Base-by-base conservation (phyloP, 148 eudicot genomes). In the Nepenthes mirabilis region DNA sequence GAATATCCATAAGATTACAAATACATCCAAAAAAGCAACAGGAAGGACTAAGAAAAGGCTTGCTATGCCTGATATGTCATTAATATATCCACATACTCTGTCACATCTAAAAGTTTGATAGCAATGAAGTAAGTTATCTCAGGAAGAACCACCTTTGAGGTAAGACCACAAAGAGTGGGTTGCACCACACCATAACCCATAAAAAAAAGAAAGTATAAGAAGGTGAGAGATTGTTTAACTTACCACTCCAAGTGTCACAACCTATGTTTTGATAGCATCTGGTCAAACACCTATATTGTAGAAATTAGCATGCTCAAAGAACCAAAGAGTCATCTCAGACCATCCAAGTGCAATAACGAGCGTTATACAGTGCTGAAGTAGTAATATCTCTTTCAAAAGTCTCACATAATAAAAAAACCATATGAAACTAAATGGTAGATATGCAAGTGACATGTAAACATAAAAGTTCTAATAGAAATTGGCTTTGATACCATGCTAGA, bases 141-240 rank as follows among this genome's bases (percentile, higher is more conserved):
- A 79, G 88, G 68, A 64, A 93, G 95, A 70, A 93, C 55, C 67
- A 88, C 95, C 71, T 93, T 88, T 23, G 83, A 77, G 64, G 96
- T 88, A 63, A 93, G 82, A 47, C 98, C 98, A 47, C 98, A 96
- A 60, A 93, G 95, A 57, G 98, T 93, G 48, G 98, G 96, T 40
- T 96, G 95, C 62, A 93, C 95, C 65, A 93, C 95, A 45, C 98
- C 96, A 68, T 88, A 93, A 37, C 98, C 98, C 96, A 93, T 93
- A 0, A n/a, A 96, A 80, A 68, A 93, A 82, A 57, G 70, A 83
- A 56, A 93, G 87, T 55, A 93, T 86, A 63, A 93, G 95, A 56
- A 93, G 69, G 33, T 91, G 96, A 3, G 96, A 77, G 70, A 86
- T 68, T 55, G 96, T 86, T 72, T 68, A 88, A 70, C 96, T 86